Evolutionary conservation across 768 basidiomycete species (phyloP), one percentile per base, ranked within the genome.

Genomic region (Dioszegia aurantiaca): DNA sequence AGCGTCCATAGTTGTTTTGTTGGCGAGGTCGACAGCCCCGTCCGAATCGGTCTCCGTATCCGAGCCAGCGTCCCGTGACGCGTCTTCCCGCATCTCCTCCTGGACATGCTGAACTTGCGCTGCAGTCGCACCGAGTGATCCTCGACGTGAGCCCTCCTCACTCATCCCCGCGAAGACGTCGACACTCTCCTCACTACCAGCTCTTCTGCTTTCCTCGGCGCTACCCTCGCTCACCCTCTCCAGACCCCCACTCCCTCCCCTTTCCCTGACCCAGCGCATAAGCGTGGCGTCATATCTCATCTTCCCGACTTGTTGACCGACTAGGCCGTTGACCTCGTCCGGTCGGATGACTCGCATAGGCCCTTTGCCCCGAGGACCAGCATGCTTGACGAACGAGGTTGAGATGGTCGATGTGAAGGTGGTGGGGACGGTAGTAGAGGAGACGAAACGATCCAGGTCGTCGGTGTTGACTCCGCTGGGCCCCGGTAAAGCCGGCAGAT

Each of bases 111-210:
- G 42, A 5, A 21, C 54, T 12, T 43, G 31, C n/a, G 6, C 39
- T 11, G 46, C 55, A 17, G 52, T 37, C 62, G 87, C 87, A 55
- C 87, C n/a, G n/a, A n/a, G n/a, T n/a, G n/a, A n/a, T 87, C 31
- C 83, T 80, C 67, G 92, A 73, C 66, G n/a, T n/a, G n/a, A n/a
- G n/a, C 90, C 91, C 71, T 94, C 51, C 36, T 53, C 51, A 40
- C 51, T 92, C 54, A 97, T 87, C 66, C 92, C 92, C 30, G 84
- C 83, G 77, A 97, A 97, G 8, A 90, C 88, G 78, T 97, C 93
- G 33, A 72, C 74, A 26, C 73, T 72, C 54, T 68, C 70, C 45
- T 70, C 73, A 39, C 72, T 74, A 31, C 63, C 51, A 12, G 59
- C 45, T 23, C 67, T 47, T 19, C 68, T 64, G 33, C 63, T 51